A percentile compares a stretch with the other conserved stretches of the same genome.
Conservation (phyloP, 2,329 filamentous ascomycete genomes). For the Emmonsiellopsis sp. region DNA sequence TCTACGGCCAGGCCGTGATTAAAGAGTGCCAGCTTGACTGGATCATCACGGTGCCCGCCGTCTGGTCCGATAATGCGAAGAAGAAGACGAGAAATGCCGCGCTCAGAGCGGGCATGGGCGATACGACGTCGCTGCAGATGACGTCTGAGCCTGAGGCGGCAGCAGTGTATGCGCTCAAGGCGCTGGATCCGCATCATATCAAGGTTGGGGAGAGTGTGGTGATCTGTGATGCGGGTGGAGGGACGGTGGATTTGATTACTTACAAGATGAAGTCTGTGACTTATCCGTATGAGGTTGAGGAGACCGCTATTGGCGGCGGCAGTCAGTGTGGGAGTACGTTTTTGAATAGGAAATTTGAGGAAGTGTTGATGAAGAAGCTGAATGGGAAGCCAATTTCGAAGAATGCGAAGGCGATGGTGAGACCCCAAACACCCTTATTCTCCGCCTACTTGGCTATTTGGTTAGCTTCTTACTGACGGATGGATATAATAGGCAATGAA, state of each 20-base stretch:
- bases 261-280: constrained; percentile 3
- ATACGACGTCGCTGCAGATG: constrained; percentile 1
- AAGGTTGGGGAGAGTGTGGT: constrained; percentile 2
- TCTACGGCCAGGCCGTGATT: neutral
- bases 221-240: constrained; percentile 1
- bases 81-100: constrained; percentile 1
- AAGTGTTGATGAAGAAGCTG: neutral
- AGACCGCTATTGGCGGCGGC: constrained; percentile 2
- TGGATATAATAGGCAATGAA: neutral
- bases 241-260: constrained; percentile 1
- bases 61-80: constrained; percentile 1
- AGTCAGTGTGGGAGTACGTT: constrained; percentile 2
- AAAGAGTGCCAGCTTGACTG: constrained; percentile 2
- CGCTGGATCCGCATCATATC: constrained; percentile 2
- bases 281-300: constrained; percentile 2
- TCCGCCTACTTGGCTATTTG: neutral
- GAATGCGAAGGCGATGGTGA: constrained; percentile 3
- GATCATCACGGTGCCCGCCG: constrained; percentile 2
- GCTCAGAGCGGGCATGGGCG: constrained; percentile 1
- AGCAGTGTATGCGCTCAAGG: constrained; percentile 1
- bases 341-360: constrained; percentile 2
- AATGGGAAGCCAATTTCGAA: constrained; percentile 2
- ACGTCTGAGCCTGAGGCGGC: constrained; percentile 1
- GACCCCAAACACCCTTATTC: neutral
- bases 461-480: neutral